Percentiles rank a stretch among this genome's conserved stretches.
Conservation (phyloP, 768 basidiomycete species). For the Macrolepiota albuminosa region DNA sequence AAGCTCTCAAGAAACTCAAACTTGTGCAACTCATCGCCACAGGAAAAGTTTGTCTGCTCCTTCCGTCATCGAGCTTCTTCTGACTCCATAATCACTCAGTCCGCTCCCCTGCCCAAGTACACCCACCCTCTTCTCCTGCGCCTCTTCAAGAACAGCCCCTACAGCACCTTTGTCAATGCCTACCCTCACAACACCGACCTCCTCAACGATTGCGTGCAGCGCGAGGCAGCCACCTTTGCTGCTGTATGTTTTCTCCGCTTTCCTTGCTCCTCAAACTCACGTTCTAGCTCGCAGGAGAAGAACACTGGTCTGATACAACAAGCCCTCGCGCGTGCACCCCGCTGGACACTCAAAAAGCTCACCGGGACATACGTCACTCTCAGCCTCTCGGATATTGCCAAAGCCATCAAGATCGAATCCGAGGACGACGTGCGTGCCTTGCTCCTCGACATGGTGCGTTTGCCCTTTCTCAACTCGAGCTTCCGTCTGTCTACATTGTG, state of each 20-base stretch:
- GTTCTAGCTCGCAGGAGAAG: slow-evolving; percentile 45
- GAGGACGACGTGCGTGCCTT: slow-evolving; percentile 54
- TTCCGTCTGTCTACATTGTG: background rate
- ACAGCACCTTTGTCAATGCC: slow-evolving; percentile 54
- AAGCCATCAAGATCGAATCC: slow-evolving; percentile 42
- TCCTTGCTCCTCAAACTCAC: background rate
- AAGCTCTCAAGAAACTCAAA: slow-evolving; percentile 80
- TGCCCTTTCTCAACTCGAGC: background rate
- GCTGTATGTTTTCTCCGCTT: slow-evolving; percentile 34
- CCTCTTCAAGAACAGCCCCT: slow-evolving; percentile 64
- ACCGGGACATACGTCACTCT: slow-evolving; percentile 82
- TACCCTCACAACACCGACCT: slow-evolving; percentile 55
- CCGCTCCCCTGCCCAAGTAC: slow-evolving; percentile 65
- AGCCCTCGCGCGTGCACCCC: slow-evolving; percentile 63
- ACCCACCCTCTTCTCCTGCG: slow-evolving; percentile 53
- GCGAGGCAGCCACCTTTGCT: slow-evolving; percentile 49
- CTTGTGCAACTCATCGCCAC: slow-evolving; percentile 74
- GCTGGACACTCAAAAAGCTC: slow-evolving; percentile 76
- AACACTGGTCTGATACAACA: slow-evolving; percentile 68
- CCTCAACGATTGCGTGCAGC: slow-evolving; percentile 44
- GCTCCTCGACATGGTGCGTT: slow-evolving; percentile 68
- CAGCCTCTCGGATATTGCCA: slow-evolving; percentile 66
- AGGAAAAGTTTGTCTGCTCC: slow-evolving; percentile 51
- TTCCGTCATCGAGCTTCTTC: background rate
- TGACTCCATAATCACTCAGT: slow-evolving; percentile 21